Evolutionary conservation across 192 early-diverging fungal species (phyloP), one percentile per base, ranked within the genome.

Genomic region (Gamsiella multidivaricata): DNA sequence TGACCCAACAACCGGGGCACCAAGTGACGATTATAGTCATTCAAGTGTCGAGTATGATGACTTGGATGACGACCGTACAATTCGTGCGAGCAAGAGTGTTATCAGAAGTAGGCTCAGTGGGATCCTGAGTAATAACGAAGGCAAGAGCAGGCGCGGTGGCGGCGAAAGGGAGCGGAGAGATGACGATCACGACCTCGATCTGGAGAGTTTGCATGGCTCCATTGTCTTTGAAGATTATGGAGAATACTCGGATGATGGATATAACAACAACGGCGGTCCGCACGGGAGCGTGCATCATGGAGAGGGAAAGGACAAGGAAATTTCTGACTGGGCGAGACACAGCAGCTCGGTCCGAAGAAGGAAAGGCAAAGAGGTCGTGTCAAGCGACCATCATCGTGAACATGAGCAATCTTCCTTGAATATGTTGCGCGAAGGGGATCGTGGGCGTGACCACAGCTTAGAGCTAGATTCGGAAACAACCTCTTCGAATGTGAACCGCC

Each of bases 131-230:
- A 53, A 45, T 23, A 47, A 34, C 2, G 43, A 46, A 9, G 29
- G 34, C 28, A 65, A 58, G 31, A 12, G n/a, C 25, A 31, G 29
- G 22, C 33, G 39, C 7, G 43, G 32, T 15, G 49, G 63, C 2
- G 32, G 29, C n/a, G 45, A 50, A 22, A 8, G 45, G 20, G 50
- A 28, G 1, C 25, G 50, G 32, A 52, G 18, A 11, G 25, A 58
- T 43, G 37, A 39, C 23, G 74, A 62, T 7, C 74, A 78, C 36
- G 74, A 78, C n/a, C 45, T 78, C 0, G 74, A 78, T 31, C 61
- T 78, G 2, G 74, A 78, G 54, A 78, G 74, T 32, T 29, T 78
- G 53, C 59, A 78, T 51, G 74, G 74, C 0, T 78, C 74, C n/a
- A 78, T 78, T 46, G 65, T 78, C 8, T 78, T 78, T 34, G 15